Conservation (phyloP, 495 filamentous ascomycete species). For the Hypoxylon subgilvum region DNA sequence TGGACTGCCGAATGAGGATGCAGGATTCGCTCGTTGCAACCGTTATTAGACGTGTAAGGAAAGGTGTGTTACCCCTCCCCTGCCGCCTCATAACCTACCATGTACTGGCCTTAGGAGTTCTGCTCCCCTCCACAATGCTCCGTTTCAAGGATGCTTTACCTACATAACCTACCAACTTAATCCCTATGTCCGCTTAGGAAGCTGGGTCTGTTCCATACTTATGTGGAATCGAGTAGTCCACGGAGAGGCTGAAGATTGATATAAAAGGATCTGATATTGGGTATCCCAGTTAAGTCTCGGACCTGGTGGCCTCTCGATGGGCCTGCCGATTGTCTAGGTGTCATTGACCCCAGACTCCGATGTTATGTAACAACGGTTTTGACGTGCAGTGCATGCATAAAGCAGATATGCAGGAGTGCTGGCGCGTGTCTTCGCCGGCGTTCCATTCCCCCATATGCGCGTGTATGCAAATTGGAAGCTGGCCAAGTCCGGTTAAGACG, state of each 20-base stretch:
- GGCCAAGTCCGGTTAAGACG: conserved; percentile 39
- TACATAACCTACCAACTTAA: neutral
- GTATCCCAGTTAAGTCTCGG: neutral
- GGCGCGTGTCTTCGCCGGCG: conserved; percentile 22
- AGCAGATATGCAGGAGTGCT: conserved; percentile 38
- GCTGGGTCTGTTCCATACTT: neutral
- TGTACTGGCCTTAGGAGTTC: conserved; percentile 28
- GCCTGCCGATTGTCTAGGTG: conserved; percentile 16
- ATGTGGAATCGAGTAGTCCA: no score
- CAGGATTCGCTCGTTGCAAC: conserved; percentile 23
- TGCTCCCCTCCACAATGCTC: conserved; percentile 16
- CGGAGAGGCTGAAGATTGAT: no score
- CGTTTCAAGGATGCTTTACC: conserved; percentile 7
- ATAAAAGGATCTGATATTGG: neutral
- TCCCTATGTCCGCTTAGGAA: neutral
- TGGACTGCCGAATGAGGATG: conserved; percentile 11
- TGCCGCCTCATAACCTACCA: conserved; percentile 20
- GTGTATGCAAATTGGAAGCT: conserved; percentile 33
- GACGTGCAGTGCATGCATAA: conserved; percentile 38
- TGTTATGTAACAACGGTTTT: conserved; percentile 30
- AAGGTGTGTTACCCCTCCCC: conserved; percentile 21
- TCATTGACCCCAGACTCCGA: conserved; percentile 30
- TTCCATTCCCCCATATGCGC: conserved; percentile 24
- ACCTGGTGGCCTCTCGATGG: conserved; percentile 2
- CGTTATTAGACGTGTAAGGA: conserved; percentile 12